phyloP scores from a whole-genome alignment of 371 early-diverging fungal species.

The Mortierella sp. region DNA sequence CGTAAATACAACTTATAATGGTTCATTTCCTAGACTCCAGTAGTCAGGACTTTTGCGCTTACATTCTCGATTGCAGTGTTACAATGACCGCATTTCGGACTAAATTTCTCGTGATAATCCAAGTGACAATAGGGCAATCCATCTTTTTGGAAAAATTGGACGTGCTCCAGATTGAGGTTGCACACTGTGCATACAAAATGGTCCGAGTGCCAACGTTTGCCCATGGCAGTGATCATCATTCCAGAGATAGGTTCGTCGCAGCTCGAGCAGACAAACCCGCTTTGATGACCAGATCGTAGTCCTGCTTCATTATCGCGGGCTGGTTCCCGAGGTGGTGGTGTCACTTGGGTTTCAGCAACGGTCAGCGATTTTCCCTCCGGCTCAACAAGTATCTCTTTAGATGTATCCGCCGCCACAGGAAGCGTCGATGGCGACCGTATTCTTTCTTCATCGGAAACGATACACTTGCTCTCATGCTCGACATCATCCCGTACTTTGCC shows the following conservation, averaged over 20 bases:
- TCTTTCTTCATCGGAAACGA: constrained; percentile 26
- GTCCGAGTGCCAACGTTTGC: constrained; percentile 76
- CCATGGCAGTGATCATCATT: constrained; percentile 71
- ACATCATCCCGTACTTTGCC: constrained; percentile 4
- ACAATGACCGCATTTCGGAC: constrained; percentile 75
- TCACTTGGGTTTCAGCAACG: not conserved
- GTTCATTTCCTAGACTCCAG: no score
- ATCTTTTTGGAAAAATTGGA: constrained; percentile 72
- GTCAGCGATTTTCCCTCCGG: not conserved
- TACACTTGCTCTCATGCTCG: constrained; percentile 41
- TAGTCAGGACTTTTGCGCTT: constrained; percentile 16
- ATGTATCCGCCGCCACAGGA: constrained; percentile 14
- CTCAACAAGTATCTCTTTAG: constrained; percentile 21
- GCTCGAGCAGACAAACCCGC: constrained; percentile 57
- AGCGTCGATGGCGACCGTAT: not conserved
- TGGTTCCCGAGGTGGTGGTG: constrained; percentile 12
- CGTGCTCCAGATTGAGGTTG: constrained; percentile 65
- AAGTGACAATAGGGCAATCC: constrained; percentile 72
- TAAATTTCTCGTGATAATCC: constrained; percentile 74
- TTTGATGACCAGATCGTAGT: not conserved
- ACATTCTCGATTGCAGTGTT: constrained; percentile 73
- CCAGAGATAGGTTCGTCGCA: constrained; percentile 67
- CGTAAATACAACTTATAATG: no score
- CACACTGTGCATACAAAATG: constrained; percentile 82
- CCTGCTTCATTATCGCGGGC: constrained; percentile 3